Evolutionary conservation across 2,329 filamentous ascomycete genomes (phyloP), one percentile per base, ranked within the genome.

Genomic region (Neophaeococcomyces mojaviensis): DNA sequence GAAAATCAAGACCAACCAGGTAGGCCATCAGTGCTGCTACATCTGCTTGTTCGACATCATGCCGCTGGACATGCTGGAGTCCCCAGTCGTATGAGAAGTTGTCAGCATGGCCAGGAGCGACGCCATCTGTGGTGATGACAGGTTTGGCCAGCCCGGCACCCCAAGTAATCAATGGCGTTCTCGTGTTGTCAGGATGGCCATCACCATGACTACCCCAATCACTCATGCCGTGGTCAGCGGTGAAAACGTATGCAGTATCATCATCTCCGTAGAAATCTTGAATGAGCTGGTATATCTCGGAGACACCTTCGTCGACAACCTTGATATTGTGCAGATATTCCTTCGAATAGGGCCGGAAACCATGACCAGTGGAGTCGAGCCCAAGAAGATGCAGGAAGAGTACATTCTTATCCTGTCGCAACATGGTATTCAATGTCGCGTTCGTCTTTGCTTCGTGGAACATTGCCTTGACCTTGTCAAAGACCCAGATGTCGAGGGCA

Each of bases 131-230:
- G 26, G 73, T 70, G 2, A 79, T 67, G 39, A 81, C 69, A 1
- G 92, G 92, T 53, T 77, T 76, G 2, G 88, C 88, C 32, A 97
- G 79, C 7, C 92, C 92, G 44, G 92, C 88, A 9, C 92, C 92
- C 92, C 92, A 98, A 2, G 78, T 82, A 55, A 98, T 86, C 26
- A 98, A 71, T 1, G 92, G 92, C 1, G 92, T 98, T 41, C 92
- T 79, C 2, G 92, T 98, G 59, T 97, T 98, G 64, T 98, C 86
- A 0, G 92, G 92, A 65, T 98, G 89, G 6, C 92, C 92, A 64
- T 98, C 92, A 31, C 94, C 94, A 63, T 98, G 94, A 57, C 89
- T 97, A n/a, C 94, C 92, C 83, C 86, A 96, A 65, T 98, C 92
- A 60, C 88, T 97, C 92, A 98, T 98, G 15, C 92, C 92, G 64